These are phyloP conservation scores for Ascochyta rabiei DNA, from an alignment of 2,329 filamentous ascomycete species.

Conservation along the genomic window DNA sequence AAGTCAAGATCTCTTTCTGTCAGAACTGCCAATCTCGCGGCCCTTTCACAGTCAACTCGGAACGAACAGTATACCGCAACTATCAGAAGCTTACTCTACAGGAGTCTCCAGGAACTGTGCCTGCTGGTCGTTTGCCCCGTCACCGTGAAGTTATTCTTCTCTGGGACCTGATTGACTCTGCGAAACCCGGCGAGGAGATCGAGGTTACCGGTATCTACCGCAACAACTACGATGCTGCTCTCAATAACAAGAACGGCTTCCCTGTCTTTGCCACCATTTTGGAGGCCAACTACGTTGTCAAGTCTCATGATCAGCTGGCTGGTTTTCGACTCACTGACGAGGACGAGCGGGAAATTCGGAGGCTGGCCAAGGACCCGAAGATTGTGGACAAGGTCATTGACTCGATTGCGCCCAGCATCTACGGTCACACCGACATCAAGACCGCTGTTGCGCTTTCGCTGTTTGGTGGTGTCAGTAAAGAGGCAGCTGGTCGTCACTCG, in stretches of 20 bases:
- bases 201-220: conserved; percentile 96
- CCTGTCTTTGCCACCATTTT: conserved; percentile 97
- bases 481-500: conserved; percentile 83
- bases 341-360: conserved; percentile 89
- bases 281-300: conserved; percentile 96
- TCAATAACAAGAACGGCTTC: conserved; percentile 99
- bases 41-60: conserved; percentile 93
- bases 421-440: conserved; percentile 96
- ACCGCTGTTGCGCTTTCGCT: conserved; percentile 92
- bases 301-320: conserved; percentile 95
- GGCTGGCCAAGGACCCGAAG: conserved; percentile 84
- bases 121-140: conserved; percentile 89
- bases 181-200: conserved; percentile 97
- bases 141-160: conserved; percentile 93
- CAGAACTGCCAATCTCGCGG: conserved; percentile 95
- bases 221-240: conserved; percentile 96
- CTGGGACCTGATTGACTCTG: conserved; percentile 95
- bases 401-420: conserved; percentile 96
- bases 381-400: conserved; percentile 92
- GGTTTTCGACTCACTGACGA: conserved; percentile 95
- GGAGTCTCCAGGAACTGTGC: conserved; percentile 95
- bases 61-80: conserved; percentile 98
- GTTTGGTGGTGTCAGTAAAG: conserved; percentile 93
- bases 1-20: conserved; percentile 95
- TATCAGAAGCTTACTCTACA: conserved; percentile 98